phyloP scores from a whole-genome alignment of 495 filamentous ascomycete genomes.

The Xylaria curta region DNA sequence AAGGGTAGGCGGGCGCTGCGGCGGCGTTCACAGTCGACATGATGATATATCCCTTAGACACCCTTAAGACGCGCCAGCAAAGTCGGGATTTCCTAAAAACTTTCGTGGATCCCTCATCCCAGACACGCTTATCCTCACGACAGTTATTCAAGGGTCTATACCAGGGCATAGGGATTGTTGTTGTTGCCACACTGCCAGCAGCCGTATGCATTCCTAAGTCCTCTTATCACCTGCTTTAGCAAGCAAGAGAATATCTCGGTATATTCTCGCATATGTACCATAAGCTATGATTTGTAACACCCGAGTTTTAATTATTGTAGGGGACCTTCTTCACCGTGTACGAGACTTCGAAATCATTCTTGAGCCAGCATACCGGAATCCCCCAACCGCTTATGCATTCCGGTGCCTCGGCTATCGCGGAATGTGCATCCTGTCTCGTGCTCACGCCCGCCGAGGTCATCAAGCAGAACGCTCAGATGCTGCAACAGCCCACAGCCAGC shows the following conservation, averaged over 20 bases:
- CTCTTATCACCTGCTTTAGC: neutral
- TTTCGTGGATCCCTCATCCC: constrained; percentile 63
- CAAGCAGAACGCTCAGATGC: constrained; percentile 91
- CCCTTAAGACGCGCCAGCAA: constrained; percentile 85
- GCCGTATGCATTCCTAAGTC: constrained; percentile 46
- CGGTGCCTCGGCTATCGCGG: constrained; percentile 73
- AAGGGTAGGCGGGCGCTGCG: constrained; percentile 72
- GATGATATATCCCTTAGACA: constrained; percentile 83
- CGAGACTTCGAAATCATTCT: constrained; percentile 71
- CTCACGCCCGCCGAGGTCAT: constrained; percentile 89
- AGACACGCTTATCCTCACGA: constrained; percentile 53
- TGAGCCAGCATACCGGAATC: constrained; percentile 47
- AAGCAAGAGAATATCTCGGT: neutral
- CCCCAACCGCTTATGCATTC: constrained; percentile 72
- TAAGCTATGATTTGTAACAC: neutral
- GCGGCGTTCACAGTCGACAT: constrained; percentile 83
- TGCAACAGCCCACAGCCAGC: constrained; percentile 33
- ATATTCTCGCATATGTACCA: neutral
- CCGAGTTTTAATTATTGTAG: neutral
- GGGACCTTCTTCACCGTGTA: constrained; percentile 92
- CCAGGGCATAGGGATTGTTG: constrained; percentile 86
- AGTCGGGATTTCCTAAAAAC: constrained; percentile 68
- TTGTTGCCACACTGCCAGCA: constrained; percentile 85
- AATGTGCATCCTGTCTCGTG: constrained; percentile 82
- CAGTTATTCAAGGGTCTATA: constrained; percentile 78